Evolutionary conservation across 2,329 filamentous ascomycete genomes (phyloP), one percentile per base, ranked within the genome.

Genomic region (Talaromyces sp.): DNA sequence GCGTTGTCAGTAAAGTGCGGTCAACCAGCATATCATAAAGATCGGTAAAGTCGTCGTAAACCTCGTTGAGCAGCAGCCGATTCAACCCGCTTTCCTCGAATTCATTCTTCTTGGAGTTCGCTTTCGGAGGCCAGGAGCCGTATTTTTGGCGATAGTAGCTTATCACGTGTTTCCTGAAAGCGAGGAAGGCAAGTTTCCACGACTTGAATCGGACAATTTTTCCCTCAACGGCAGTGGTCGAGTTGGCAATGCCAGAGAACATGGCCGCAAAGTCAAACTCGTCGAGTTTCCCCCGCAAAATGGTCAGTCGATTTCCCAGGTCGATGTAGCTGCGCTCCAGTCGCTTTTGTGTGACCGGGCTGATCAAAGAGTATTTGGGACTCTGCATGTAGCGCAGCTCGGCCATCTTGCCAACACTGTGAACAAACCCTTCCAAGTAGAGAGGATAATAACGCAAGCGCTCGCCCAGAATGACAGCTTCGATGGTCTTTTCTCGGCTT

Each of bases 11-110:
- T 35, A 86, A 84, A 27, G 83, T 84, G 26, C 92, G 87, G 72
- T 98, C 91, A 5, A 91, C 95, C 14, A 96, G 78, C 61, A 96
- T 80, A 70, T 98, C 93, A 75, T 98, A 98, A 17, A 98, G 80
- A 43, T 87, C 85, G 66, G 90, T 90, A 69, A 97, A 85, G 72
- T 99, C 93, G 27, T 86, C 83, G 75, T 97, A 98, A 9, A 98
- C 78, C 50, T 90, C 87, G 70, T 86, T 86, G 49, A 97, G 80
- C 6, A 96, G 90, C 51, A 91, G 77, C 26, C 95, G 84, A 73
- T 97, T 97, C 24, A 98, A 81, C 0, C 93, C 93, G 66, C 86
- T 90, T 67, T 93, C 91, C 29, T 89, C 88, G 65, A 96, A 91
- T 0, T 88, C 84, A 71, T 96, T 96, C 82, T 96, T 96, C 81